phyloP scores from a whole-genome alignment of 352 stramenopile genomes.

The Pythium brachiatum region DNA sequence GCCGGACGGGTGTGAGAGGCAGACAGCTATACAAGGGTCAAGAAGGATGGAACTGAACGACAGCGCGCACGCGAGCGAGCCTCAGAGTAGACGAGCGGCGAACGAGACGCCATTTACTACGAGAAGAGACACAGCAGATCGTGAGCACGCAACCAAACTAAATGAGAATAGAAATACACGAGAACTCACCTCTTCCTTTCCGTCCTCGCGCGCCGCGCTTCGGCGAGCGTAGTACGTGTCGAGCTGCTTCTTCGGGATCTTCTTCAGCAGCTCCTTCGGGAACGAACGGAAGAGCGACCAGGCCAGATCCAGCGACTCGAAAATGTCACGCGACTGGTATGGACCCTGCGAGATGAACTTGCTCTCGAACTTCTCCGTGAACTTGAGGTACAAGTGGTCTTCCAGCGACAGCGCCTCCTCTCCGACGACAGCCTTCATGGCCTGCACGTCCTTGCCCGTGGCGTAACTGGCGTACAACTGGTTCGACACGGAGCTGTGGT shows the following conservation, averaged over 20 bases:
- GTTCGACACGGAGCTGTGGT: slow-evolving; percentile 98
- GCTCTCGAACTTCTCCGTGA: slow-evolving; percentile 98
- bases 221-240: slow-evolving; percentile 96
- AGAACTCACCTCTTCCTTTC: slow-evolving; percentile 65
- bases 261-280: slow-evolving; percentile 99
- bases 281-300: slow-evolving; percentile 99
- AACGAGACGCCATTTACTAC: not conserved
- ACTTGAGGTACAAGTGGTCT: slow-evolving; percentile 99
- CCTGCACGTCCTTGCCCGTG: slow-evolving; percentile 97
- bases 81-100: not conserved
- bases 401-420: slow-evolving; percentile 99
- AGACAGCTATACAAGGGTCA: slow-evolving; percentile 23
- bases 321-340: slow-evolving; percentile 98
- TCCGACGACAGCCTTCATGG: slow-evolving; percentile 99
- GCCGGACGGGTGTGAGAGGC: slow-evolving; percentile 2
- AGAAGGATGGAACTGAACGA: slow-evolving; percentile 4
- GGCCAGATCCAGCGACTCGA: slow-evolving; percentile 97
- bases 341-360: slow-evolving; percentile 98
- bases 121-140: not conserved
- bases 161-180: not conserved
- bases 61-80: not conserved
- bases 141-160: not conserved
- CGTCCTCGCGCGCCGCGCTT: slow-evolving; percentile 82
- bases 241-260: slow-evolving; percentile 99
- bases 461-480: slow-evolving; percentile 93